Percentiles rank a stretch among this genome's conserved stretches.
Conservation (phyloP, 108 stramenopile genomes). For the Cafeteria roenbergensis region DNA sequence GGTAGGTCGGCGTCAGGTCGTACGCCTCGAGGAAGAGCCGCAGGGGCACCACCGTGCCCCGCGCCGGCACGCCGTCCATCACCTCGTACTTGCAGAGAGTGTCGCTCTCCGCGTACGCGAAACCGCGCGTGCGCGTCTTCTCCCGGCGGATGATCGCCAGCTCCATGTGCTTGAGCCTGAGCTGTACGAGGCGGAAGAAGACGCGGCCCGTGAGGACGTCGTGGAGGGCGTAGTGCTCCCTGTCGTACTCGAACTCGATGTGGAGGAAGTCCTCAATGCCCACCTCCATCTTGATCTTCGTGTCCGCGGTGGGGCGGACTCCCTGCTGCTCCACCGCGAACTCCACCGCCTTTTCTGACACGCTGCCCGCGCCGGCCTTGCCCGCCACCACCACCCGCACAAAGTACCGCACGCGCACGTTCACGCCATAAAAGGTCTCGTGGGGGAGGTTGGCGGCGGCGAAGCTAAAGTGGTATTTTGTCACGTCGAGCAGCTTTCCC, state of each 20-base stretch:
- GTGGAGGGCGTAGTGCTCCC: conserved; percentile 67
- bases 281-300: conserved; percentile 92
- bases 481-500: conserved; percentile 60
- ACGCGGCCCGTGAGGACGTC: conserved; percentile 91
- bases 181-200: conserved; percentile 86
- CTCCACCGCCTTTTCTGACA: conserved; percentile 7
- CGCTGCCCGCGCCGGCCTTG: conserved; percentile 58
- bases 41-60: conserved; percentile 76
- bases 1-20: conserved; percentile 94
- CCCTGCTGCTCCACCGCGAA: not conserved
- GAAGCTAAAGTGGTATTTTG: conserved; percentile 70
- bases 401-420: conserved; percentile 88
- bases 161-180: conserved; percentile 99
- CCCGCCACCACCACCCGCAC: conserved; percentile 71
- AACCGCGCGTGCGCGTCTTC: conserved; percentile 53
- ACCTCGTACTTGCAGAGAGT: conserved; percentile 92
- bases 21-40: conserved; percentile 40
- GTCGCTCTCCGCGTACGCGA: conserved; percentile 83
- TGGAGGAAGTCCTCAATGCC: conserved; percentile 99
- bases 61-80: conserved; percentile 97
- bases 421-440: conserved; percentile 76
- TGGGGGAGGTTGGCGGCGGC: conserved; percentile 52
- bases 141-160: conserved; percentile 89
- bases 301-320: conserved; percentile 39
- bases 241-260: conserved; percentile 97